Evolutionary conservation across 176 grass and related monocot species (phyloP).

Genomic region (Aegilops speltoides): DNA sequence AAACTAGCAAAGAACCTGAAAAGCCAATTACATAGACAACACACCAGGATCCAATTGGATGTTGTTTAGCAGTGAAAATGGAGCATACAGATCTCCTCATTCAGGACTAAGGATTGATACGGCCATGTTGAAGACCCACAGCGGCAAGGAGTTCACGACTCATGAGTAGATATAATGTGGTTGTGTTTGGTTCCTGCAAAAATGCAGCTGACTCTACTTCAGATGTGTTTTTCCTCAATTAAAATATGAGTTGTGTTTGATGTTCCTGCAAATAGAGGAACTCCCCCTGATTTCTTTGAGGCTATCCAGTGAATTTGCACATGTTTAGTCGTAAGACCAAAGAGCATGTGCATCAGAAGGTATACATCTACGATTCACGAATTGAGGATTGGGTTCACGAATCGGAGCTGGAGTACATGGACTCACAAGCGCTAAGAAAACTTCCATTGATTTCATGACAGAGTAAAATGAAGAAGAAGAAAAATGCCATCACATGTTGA

Average conservation of each 20-base stretch:
- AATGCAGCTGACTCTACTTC: not conserved
- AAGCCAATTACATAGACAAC: not conserved
- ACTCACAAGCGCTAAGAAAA: not conserved
- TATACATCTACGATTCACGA: not conserved
- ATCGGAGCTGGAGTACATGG: not conserved
- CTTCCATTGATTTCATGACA: not conserved
- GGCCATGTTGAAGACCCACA: not conserved
- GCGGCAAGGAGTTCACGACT: not conserved
- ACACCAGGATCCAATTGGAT: not conserved
- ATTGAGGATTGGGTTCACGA: not conserved
- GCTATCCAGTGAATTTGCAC: not conserved
- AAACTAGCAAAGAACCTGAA: not conserved
- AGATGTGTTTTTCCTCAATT: not conserved
- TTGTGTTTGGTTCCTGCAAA: not conserved
- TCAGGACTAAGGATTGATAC: not conserved
- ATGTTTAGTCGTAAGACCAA: not conserved
- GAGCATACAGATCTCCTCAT: not conserved
- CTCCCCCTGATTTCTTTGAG: not conserved
- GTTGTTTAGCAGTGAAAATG: not conserved
- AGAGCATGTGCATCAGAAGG: not conserved
- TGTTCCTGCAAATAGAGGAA: not conserved
- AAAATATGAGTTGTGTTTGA: not conserved
- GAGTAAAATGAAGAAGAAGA: not conserved
- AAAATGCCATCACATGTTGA: not conserved
- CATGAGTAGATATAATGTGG: not conserved